Evolutionary conservation across 495 filamentous ascomycete species (phyloP).

Genomic region (Daldinia bambusicola): DNA sequence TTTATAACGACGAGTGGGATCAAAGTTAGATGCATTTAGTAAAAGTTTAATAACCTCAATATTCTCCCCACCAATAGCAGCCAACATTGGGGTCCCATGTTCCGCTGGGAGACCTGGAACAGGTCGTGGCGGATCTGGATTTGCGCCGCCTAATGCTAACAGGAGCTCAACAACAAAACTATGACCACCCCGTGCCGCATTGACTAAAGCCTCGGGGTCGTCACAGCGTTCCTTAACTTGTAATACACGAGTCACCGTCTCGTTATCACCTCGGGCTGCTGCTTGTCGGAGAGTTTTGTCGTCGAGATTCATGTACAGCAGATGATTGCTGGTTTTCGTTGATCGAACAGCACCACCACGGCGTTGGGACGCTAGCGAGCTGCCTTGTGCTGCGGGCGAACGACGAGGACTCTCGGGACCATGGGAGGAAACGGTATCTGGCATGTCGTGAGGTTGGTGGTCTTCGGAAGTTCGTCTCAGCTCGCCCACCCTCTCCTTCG

Average conservation of each 20-base stretch:
- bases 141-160: slow-evolving; percentile 79
- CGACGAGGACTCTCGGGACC: slow-evolving; percentile 75
- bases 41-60: slow-evolving; percentile 82
- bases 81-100: slow-evolving; percentile 89
- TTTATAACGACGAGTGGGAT: slow-evolving; percentile 75
- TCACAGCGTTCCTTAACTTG: slow-evolving; percentile 74
- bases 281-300: slow-evolving; percentile 80
- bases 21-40: slow-evolving; percentile 78
- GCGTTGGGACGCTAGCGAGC: slow-evolving; percentile 50
- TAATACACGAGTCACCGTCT: slow-evolving; percentile 79
- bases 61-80: slow-evolving; percentile 91
- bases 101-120: slow-evolving; percentile 59
- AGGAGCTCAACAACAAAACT: slow-evolving; percentile 85
- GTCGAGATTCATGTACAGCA: slow-evolving; percentile 65
- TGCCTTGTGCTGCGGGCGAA: slow-evolving; percentile 61
- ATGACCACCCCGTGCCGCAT: slow-evolving; percentile 92
- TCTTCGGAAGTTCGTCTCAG: slow-evolving; percentile 72
- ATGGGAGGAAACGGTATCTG: slow-evolving; percentile 70
- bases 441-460: slow-evolving; percentile 61
- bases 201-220: slow-evolving; percentile 85
- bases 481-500: slow-evolving; percentile 61
- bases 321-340: slow-evolving; percentile 65
- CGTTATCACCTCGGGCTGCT: slow-evolving; percentile 83
- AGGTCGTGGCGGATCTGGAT: slow-evolving; percentile 82
- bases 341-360: slow-evolving; percentile 59